These are phyloP conservation scores for Aspergillus unguis DNA, from an alignment of 2,329 filamentous ascomycete genomes.

Conservation along the genomic window DNA sequence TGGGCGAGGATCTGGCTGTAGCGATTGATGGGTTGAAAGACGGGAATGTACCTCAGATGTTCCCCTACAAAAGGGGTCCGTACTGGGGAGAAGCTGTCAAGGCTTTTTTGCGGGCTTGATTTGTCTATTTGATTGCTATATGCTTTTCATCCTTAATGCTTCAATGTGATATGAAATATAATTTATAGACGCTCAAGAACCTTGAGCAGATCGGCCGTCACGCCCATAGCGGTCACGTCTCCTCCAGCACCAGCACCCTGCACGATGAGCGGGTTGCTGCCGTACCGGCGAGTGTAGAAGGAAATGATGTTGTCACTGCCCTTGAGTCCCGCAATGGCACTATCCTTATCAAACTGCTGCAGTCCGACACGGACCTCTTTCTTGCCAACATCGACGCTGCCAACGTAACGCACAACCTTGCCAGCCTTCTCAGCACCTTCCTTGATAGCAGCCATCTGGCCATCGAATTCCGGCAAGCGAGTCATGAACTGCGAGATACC, in stretches of 20 bases:
- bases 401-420: constrained; percentile 92
- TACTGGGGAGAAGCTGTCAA: constrained; percentile 57
- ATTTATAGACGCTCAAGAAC: constrained; percentile 69
- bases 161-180: background rate
- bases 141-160: background rate
- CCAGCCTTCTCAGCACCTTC: constrained; percentile 77
- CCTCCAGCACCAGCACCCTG: constrained; percentile 93
- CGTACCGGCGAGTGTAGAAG: constrained; percentile 96
- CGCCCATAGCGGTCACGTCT: constrained; percentile 96
- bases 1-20: constrained; percentile 50
- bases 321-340: constrained; percentile 90
- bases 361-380: constrained; percentile 87
- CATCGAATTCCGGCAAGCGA: constrained; percentile 75
- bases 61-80: constrained; percentile 56
- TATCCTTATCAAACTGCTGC: constrained; percentile 80
- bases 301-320: constrained; percentile 99
- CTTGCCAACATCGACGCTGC: constrained; percentile 80
- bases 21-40: constrained; percentile 59
- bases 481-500: constrained; percentile 79
- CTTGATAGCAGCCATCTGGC: constrained; percentile 86
- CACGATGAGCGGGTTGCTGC: constrained; percentile 83
- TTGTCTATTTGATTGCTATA: background rate
- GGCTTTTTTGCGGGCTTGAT: constrained; percentile 43
- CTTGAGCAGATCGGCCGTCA: constrained; percentile 90
- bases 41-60: constrained; percentile 58